Conservation (phyloP, 768 basidiomycete genomes). For the Phanerochaete sordida region DNA sequence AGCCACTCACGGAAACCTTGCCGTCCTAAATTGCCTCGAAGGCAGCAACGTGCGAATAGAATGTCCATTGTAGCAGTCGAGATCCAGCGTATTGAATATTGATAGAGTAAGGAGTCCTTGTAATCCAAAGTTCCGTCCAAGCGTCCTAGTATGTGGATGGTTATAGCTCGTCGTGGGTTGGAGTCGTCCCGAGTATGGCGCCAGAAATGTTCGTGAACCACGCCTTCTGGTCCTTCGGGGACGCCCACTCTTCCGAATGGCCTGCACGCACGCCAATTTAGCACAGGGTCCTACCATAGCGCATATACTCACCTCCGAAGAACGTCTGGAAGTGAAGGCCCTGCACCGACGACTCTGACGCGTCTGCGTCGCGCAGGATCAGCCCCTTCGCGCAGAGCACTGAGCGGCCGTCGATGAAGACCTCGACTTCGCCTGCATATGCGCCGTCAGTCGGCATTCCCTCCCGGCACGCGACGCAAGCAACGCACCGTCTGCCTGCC, state of each 20-base stretch:
- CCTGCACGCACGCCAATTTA: slow-evolving; percentile 29
- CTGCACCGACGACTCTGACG: slow-evolving; percentile 44
- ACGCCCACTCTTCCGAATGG: slow-evolving; percentile 53
- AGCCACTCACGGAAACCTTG: no score
- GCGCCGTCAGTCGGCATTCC: background rate
- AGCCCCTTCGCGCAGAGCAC: slow-evolving; percentile 52
- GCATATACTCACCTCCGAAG: slow-evolving; percentile 55
- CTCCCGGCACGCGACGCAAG: background rate
- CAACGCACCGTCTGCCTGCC: slow-evolving; percentile 50
- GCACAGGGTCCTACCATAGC: background rate
- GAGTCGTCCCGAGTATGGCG: slow-evolving; percentile 23
- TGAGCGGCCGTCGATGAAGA: slow-evolving; percentile 59
- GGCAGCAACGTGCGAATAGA: no score
- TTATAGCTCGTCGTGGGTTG: slow-evolving; percentile 4
- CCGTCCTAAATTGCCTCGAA: no score
- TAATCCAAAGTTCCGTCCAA: background rate
- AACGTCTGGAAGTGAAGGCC: slow-evolving; percentile 78
- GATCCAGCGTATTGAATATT: no score
- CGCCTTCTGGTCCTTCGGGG: slow-evolving; percentile 51
- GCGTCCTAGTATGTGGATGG: background rate
- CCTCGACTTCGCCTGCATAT: slow-evolving; percentile 54
- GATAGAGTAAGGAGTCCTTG: no score
- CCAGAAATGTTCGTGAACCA: slow-evolving; percentile 61
- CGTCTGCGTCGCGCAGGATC: slow-evolving; percentile 35
- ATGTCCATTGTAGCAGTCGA: no score